Evolutionary conservation across 441 rosid species (phyloP).

Genomic region (Populus trichocarpa): DNA sequence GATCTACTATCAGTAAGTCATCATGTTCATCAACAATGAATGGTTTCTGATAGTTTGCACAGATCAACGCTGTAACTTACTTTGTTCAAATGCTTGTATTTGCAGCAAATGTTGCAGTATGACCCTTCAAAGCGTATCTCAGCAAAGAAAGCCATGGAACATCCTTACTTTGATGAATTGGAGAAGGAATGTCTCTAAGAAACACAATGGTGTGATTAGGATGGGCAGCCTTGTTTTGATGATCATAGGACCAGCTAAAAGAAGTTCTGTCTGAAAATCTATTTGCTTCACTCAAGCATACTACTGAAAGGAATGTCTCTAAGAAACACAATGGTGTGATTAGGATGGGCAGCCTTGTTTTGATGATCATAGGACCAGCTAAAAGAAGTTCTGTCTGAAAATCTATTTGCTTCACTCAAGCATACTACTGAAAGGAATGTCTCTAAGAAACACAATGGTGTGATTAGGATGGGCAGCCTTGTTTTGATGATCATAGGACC

Average conservation of each 20-base stretch:
- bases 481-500: neutral
- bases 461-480: neutral
- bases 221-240: neutral
- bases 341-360: neutral
- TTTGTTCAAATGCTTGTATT: neutral
- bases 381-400: neutral
- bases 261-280: constrained; percentile 6
- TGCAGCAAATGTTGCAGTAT: constrained; percentile 93
- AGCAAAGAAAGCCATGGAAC: constrained; percentile 95
- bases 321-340: constrained; percentile 11
- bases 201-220: constrained; percentile 7
- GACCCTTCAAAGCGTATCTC: constrained; percentile 87
- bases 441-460: constrained; percentile 32
- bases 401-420: constrained; percentile 39
- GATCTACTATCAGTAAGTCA: constrained; percentile 67
- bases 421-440: constrained; percentile 32
- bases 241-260: neutral
- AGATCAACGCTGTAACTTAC: neutral
- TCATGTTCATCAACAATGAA: neutral
- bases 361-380: neutral
- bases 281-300: constrained; percentile 44
- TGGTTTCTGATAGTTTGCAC: neutral
- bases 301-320: constrained; percentile 40
- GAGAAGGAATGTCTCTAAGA: constrained; percentile 47
- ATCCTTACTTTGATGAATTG: constrained; percentile 82